These are phyloP conservation scores for Mucor lusitanicus DNA, from an alignment of 371 early-diverging fungal species.

Conservation along the genomic window DNA sequence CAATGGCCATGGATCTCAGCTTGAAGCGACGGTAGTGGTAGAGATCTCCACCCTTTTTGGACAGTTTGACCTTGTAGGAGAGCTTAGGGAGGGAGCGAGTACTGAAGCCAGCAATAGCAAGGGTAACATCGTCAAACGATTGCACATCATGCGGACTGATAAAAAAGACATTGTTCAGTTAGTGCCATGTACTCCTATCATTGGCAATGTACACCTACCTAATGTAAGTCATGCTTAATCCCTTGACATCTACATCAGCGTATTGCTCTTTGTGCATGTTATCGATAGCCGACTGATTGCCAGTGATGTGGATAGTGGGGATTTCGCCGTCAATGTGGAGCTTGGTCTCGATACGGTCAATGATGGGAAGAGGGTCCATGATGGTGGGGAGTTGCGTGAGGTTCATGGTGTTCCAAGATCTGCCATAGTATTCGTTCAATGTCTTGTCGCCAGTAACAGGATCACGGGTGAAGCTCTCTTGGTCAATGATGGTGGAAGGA, in stretches of 20 bases:
- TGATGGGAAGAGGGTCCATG: slow-evolving; percentile 7
- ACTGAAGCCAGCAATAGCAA: slow-evolving; percentile 31
- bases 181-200: background rate
- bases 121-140: slow-evolving; percentile 7
- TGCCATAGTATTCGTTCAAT: slow-evolving; percentile 18
- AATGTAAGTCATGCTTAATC: slow-evolving; percentile 32
- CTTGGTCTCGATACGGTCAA: slow-evolving; percentile 20
- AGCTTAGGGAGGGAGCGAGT: slow-evolving; percentile 19
- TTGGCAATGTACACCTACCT: slow-evolving; percentile 12
- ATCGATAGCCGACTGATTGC: slow-evolving; percentile 17
- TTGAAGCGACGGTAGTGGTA: slow-evolving; percentile 36
- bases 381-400: slow-evolving; percentile 8
- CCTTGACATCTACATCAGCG: slow-evolving; percentile 10
- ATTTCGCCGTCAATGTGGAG: slow-evolving; percentile 27
- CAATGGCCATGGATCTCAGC: slow-evolving; percentile 35
- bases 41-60: slow-evolving; percentile 21
- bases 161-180: background rate
- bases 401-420: slow-evolving; percentile 21
- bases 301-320: slow-evolving; percentile 26
- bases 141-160: slow-evolving; percentile 6
- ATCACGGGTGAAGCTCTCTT: slow-evolving; percentile 16
- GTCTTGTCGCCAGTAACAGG: slow-evolving; percentile 4
- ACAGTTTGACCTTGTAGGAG: slow-evolving; percentile 29
- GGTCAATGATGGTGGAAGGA: background rate
- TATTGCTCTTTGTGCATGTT: slow-evolving; percentile 22